These are phyloP conservation scores for Boletellus emodensis DNA, from an alignment of 768 basidiomycete species.

Conservation along the genomic window DNA sequence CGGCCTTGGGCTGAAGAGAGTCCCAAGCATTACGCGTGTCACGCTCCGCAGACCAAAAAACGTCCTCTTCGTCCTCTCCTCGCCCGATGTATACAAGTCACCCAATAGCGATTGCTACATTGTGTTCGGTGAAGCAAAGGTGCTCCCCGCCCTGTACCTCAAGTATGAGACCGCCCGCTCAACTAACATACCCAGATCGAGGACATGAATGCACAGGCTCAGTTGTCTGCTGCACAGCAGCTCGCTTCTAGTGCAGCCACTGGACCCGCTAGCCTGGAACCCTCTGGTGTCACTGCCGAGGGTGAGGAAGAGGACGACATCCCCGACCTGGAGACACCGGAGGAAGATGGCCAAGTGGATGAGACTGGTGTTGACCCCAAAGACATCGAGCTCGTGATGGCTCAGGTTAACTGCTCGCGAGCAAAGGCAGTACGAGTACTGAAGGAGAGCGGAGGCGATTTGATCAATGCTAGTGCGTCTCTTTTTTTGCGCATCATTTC, in stretches of 20 bases:
- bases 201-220: slow-evolving; percentile 80
- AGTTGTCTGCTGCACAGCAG: slow-evolving; percentile 76
- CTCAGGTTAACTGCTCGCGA: slow-evolving; percentile 82
- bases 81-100: slow-evolving; percentile 97
- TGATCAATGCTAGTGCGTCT: slow-evolving; percentile 93
- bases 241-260: slow-evolving; percentile 51
- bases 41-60: slow-evolving; percentile 94
- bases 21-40: slow-evolving; percentile 90
- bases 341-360: slow-evolving; percentile 78
- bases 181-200: slow-evolving; percentile 53
- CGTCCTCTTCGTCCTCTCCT: slow-evolving; percentile 88
- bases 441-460: slow-evolving; percentile 88
- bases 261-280: slow-evolving; percentile 45
- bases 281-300: slow-evolving; percentile 44
- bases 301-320: slow-evolving; percentile 74
- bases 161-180: background rate
- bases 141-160: slow-evolving; percentile 26
- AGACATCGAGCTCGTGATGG: slow-evolving; percentile 93
- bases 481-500: background rate
- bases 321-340: slow-evolving; percentile 78
- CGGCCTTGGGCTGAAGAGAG: slow-evolving; percentile 86
- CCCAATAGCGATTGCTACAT: slow-evolving; percentile 98
- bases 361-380: slow-evolving; percentile 89
- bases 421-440: slow-evolving; percentile 89
- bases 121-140: slow-evolving; percentile 97